Evolutionary conservation across 2,329 filamentous ascomycete species (phyloP), one percentile per base, ranked within the genome.

Genomic region (Byssothecium circinans): DNA sequence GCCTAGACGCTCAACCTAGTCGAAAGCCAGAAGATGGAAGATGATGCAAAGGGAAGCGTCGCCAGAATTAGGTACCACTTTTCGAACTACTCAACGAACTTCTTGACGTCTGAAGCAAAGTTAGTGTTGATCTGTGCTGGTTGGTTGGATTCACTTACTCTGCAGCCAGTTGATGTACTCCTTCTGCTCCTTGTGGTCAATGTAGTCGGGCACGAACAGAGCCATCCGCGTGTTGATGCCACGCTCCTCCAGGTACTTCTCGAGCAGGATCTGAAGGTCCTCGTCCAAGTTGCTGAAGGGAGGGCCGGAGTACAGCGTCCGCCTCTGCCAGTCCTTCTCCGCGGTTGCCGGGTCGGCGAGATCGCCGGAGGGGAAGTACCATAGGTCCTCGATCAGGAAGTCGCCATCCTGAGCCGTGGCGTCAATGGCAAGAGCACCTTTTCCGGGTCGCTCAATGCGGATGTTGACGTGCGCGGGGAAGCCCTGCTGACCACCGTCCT

Each of bases 101-200:
- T 78, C 84, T 92, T 94, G 74, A 96, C 82, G 69, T 88, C 88
- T 81, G 50, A 36, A 40, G 45, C 41, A 29, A 15, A 11, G 50
- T 69, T 60, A 68, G 61, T 30, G 35, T 55, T 8, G 15, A 19
- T 2, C 8, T 8, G n/a, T 11, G 8, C 23, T 25, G 5, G 15
- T 23, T 20, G 33, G 5, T 23, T 15, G 37, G n/a, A 20, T 33
- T 34, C 14, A 67, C 65, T 59, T 57, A 69, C 64, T 84, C 73
- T 85, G 82, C 72, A 99, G 78, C 94, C 95, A 99, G 58, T 81
- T 78, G 53, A 95, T 78, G 74, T 99, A 99, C 81, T 99, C 94
- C 76, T 85, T 88, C 83, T 97, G 92, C 83, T 99, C 94, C 86
- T 99, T 99, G 75, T 88, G 84, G 70, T 97, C 91, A 67, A 97